phyloP scores from a whole-genome alignment of 306 rosid genomes.

The Malus fusca region DNA sequence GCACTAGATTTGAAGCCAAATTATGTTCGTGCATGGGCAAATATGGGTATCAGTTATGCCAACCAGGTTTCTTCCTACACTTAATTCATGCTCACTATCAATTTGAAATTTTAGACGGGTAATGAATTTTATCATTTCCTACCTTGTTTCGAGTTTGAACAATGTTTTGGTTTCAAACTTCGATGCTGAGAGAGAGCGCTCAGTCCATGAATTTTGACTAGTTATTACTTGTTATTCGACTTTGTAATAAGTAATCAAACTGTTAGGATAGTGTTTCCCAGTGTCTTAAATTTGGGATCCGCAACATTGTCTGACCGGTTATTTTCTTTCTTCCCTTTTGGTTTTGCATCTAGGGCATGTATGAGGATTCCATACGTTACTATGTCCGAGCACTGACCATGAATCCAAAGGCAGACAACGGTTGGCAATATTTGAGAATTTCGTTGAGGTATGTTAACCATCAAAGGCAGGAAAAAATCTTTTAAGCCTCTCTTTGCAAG shows the following conservation, averaged over 20 bases:
- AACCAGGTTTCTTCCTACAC: conserved; percentile 60
- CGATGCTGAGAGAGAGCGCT: neutral
- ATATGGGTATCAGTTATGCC: conserved; percentile 98
- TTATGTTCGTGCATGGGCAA: conserved; percentile 99
- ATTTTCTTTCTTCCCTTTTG: neutral
- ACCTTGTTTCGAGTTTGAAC: neutral
- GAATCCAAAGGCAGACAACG: conserved; percentile 98
- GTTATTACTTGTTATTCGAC: neutral
- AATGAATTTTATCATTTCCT: neutral
- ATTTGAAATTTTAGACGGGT: conserved; percentile 1
- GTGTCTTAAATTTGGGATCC: neutral
- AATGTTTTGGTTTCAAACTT: neutral
- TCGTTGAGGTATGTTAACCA: conserved; percentile 62
- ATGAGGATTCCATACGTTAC: conserved; percentile 84
- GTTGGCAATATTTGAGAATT: conserved; percentile 95
- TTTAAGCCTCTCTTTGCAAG: neutral
- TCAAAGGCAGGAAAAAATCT: neutral
- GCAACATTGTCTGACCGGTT: neutral
- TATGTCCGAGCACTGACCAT: conserved; percentile 91
- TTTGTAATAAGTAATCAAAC: neutral
- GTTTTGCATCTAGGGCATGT: conserved; percentile 58
- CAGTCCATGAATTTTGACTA: neutral
- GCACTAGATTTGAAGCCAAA: conserved; percentile 98
- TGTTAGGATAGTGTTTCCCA: neutral
- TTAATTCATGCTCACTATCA: conserved; percentile 1